Percentiles rank a stretch among this genome's conserved stretches.
Evolutionary conservation across 176 grass and related monocot genomes (phyloP).

Genomic region (Stipa capillata): DNA sequence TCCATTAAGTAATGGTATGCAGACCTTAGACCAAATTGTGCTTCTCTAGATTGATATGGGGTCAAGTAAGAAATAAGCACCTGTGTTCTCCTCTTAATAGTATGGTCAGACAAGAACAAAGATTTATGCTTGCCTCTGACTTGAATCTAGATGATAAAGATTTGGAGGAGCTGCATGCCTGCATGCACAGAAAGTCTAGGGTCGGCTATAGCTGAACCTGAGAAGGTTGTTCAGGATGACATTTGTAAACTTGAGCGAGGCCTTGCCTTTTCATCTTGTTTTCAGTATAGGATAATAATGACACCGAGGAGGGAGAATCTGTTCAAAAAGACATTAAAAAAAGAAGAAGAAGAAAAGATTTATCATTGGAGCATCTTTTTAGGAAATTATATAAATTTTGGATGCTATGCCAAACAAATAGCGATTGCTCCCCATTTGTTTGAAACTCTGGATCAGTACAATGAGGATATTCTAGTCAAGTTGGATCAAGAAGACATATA

Average conservation of each 20-base stretch:
- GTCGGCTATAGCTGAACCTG: not conserved
- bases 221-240: not conserved
- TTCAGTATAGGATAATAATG: not conserved
- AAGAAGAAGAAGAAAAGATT: too few species aligned
- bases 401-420: too few species aligned
- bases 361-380: too few species aligned
- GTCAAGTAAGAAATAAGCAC: not conserved
- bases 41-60: not conserved
- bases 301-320: not conserved
- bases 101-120: not conserved
- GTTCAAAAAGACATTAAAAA: too few species aligned
- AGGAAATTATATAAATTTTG: too few species aligned
- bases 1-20: not conserved
- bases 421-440: too few species aligned
- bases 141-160: not conserved
- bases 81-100: slow-evolving; percentile 2
- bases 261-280: not conserved
- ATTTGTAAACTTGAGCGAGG: not conserved
- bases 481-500: too few species aligned
- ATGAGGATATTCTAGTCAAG: too few species aligned
- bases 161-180: not conserved
- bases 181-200: not conserved
- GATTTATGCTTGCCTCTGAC: not conserved
- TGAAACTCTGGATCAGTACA: too few species aligned
- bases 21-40: not conserved